A percentile compares a stretch with the other conserved stretches of the same genome.
Conservation (phyloP, 768 basidiomycete genomes). For the Podaxis sp. region DNA sequence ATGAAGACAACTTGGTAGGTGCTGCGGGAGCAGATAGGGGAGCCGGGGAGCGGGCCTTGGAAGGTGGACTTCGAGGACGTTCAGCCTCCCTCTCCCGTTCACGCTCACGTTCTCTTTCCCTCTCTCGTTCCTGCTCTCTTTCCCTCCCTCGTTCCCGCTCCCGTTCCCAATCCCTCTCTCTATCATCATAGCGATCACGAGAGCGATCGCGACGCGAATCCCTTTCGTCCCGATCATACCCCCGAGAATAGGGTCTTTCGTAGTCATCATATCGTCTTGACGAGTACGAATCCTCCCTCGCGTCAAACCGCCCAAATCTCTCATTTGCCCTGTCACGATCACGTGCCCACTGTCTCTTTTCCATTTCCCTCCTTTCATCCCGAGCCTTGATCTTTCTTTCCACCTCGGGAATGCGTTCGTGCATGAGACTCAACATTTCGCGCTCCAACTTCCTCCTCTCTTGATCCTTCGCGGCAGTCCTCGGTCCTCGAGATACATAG, state of each 20-base stretch:
- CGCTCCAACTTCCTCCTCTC: constrained; percentile 86
- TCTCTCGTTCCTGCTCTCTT: constrained; percentile 21
- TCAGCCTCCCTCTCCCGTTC: constrained; percentile 34
- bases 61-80: constrained; percentile 45
- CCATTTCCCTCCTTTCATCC: constrained; percentile 72
- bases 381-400: constrained; percentile 80
- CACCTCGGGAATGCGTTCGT: constrained; percentile 88
- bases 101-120: constrained; percentile 24
- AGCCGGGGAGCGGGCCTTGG: constrained; percentile 51
- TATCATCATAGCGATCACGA: constrained; percentile 38
- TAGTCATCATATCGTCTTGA: constrained; percentile 40
- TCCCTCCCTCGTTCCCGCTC: constrained; percentile 22
- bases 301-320: constrained; percentile 67
- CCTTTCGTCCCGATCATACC: constrained; percentile 31
- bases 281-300: constrained; percentile 43
- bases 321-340: constrained; percentile 87
- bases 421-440: constrained; percentile 81
- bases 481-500: constrained; percentile 74
- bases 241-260: constrained; percentile 54
- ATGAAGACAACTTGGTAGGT: constrained; percentile 38
- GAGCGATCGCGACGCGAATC: constrained; percentile 30
- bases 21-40: constrained; percentile 51
- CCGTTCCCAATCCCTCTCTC: constrained; percentile 24
- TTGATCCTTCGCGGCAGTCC: constrained; percentile 72
- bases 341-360: constrained; percentile 74